Conservation (phyloP, 2,329 filamentous ascomycete genomes). For the Macrophomina tecta region DNA sequence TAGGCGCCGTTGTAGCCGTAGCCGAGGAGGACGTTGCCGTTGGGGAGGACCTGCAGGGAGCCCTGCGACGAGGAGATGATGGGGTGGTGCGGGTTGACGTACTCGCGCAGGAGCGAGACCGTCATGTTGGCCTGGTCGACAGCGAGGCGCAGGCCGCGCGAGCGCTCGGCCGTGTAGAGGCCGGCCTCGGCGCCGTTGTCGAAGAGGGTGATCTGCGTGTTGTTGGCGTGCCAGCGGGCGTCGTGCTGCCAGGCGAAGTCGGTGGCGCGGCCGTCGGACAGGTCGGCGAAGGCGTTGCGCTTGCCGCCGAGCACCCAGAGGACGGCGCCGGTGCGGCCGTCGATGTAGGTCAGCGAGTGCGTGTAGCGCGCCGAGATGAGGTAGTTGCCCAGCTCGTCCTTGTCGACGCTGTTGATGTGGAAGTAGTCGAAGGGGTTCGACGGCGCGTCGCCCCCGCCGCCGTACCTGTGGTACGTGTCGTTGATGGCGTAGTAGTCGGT, state of each 20-base stretch:
- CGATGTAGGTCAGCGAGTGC: slow-evolving; percentile 33
- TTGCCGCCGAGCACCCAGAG: slow-evolving; percentile 61
- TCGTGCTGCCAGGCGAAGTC: slow-evolving; percentile 61
- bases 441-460: slow-evolving; percentile 37
- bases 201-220: slow-evolving; percentile 44
- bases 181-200: slow-evolving; percentile 43
- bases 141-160: slow-evolving; percentile 46
- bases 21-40: slow-evolving; percentile 55
- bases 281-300: slow-evolving; percentile 49
- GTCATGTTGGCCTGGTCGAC: slow-evolving; percentile 52
- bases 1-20: slow-evolving; percentile 59
- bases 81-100: slow-evolving; percentile 44
- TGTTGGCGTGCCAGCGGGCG: slow-evolving; percentile 49
- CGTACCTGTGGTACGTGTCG: slow-evolving; percentile 35
- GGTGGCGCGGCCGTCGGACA: slow-evolving; percentile 51
- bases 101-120: slow-evolving; percentile 49
- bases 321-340: slow-evolving; percentile 49
- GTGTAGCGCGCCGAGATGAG: slow-evolving; percentile 35
- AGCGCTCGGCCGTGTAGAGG: slow-evolving; percentile 31
- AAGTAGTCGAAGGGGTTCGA: slow-evolving; percentile 50
- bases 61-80: slow-evolving; percentile 50
- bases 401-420: slow-evolving; percentile 47
- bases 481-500: slow-evolving; percentile 42
- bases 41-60: slow-evolving; percentile 49
- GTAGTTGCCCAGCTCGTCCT: slow-evolving; percentile 38